Base-by-base conservation (phyloP, 164 flowering plant genomes). In the Cinnamomum micranthum region DNA sequence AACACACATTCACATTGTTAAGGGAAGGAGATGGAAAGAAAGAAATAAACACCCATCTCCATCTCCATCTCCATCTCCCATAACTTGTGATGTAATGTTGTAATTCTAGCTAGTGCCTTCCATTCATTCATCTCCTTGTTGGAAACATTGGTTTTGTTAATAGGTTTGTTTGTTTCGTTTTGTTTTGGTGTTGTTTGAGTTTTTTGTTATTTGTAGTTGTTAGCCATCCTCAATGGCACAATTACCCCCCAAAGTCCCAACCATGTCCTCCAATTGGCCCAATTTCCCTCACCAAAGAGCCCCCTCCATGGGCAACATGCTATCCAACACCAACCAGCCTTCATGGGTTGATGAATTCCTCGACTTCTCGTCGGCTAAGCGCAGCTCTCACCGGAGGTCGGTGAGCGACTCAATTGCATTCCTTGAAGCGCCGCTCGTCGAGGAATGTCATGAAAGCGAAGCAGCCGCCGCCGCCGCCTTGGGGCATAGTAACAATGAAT, bases 281-380 rank as follows among this genome's bases (percentile, higher is more conserved):
- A 86, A 81, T 68, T 84, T 87, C 31, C 70, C 77, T 10, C 86
- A 88, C 81, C 91, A 89, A 33, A 88, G 75, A 55, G 55, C 75
- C 14, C 78, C 85, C 2, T 77, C 86, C 1, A 66, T 76, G 69
- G 81, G 77, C 10, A 73, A 41, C 31, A 55, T 81, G 60, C 27
- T 73, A 22, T 69, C 78, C 24, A 74, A 24, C 69, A n/a, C 70
- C 71, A 67, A 71, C 60, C 83, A 75, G 3, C 84, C 85, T 2
- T 84, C 84, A 0, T 92, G 97, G 96, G 83, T 88, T 2, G 95
- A 93, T 31, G 97, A 93, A 71, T 93, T 93, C 84, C 89, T 90
- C 70, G 94, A 91, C 80, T 93, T 93, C 85, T 86, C 98, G 27
- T 81, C 94, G 27, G 71, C 83, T 10, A 51, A 86, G 19, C 87